Percentiles rank a stretch among this genome's conserved stretches.
phyloP scores from a whole-genome alignment of 805 yeast genomes.

The Candida boleticola region DNA sequence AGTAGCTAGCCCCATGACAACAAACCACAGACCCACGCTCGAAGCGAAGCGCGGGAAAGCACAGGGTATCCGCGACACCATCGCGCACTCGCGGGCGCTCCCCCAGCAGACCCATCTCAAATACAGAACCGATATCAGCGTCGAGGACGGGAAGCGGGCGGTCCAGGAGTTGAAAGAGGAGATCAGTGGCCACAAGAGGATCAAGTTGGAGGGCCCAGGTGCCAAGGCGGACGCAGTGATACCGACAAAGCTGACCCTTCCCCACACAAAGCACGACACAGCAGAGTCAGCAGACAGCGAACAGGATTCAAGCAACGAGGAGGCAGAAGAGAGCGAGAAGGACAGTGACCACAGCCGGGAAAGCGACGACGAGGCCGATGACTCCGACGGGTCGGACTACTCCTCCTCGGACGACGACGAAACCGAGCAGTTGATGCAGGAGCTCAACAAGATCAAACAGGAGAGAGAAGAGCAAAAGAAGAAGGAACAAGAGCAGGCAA shows the following conservation, averaged over 20 bases:
- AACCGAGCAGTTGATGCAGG: conserved; percentile 18
- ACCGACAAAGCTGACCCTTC: too few species aligned
- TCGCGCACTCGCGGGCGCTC: conserved; percentile 32
- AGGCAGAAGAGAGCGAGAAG: conserved; percentile 12
- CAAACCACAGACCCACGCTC: conserved; percentile 42
- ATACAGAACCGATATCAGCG: conserved; percentile 25
- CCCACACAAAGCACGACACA: neutral
- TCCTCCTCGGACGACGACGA: conserved; percentile 11
- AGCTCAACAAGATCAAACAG: conserved; percentile 15
- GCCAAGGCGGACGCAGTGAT: too few species aligned
- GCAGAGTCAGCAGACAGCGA: neutral
- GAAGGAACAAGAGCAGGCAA: conserved; percentile 7
- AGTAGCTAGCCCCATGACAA: too few species aligned
- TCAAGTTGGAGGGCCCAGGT: conserved; percentile 1
- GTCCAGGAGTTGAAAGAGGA: conserved; percentile 23
- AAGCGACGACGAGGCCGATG: conserved; percentile 10
- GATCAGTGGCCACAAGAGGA: conserved; percentile 4
- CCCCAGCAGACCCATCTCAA: conserved; percentile 33
- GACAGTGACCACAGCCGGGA: conserved; percentile 18
- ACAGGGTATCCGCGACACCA: conserved; percentile 27
- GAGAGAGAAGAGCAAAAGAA: conserved; percentile 8
- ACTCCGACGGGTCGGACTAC: neutral
- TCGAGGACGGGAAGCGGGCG: conserved; percentile 16
- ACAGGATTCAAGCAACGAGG: neutral
- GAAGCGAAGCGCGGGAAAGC: conserved; percentile 40